Evolutionary conservation across 257 asterid species (phyloP).

Genomic region (Penstemon davidsonii): DNA sequence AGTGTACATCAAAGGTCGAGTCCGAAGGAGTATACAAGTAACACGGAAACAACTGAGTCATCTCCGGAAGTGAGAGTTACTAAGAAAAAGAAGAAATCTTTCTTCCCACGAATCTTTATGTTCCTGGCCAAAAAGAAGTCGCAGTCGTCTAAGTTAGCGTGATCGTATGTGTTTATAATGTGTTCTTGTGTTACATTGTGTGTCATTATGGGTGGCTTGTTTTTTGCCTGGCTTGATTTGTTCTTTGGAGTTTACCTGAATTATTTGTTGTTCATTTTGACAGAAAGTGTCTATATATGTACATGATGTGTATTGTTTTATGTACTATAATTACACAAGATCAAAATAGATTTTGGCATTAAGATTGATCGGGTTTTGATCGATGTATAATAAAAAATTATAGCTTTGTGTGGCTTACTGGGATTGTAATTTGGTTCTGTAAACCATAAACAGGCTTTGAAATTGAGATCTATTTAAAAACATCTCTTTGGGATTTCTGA

Average conservation of each 20-base stretch:
- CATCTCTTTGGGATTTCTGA: not conserved
- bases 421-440: constrained; percentile 26
- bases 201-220: not conserved
- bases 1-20: constrained; percentile 34
- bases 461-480: constrained; percentile 3
- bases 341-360: constrained; percentile 8
- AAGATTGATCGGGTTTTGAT: constrained; percentile 7
- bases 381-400: not conserved
- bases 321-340: constrained; percentile 36
- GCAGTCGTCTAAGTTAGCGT: constrained; percentile 38
- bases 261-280: no score
- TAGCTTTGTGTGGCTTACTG: constrained; percentile 27
- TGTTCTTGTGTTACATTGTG: not conserved
- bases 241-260: not conserved
- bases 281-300: no score
- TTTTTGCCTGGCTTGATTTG: constrained; percentile 8
- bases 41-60: constrained; percentile 48
- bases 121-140: constrained; percentile 49
- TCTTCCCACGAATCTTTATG: constrained; percentile 60
- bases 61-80: constrained; percentile 29
- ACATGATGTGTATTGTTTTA: not conserved
- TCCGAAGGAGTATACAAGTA: constrained; percentile 49
- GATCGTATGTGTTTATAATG: not conserved
- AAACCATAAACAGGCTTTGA: constrained; percentile 4
- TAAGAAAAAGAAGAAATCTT: constrained; percentile 58